Percentiles rank a stretch among this genome's conserved stretches.
phyloP scores from a whole-genome alignment of 2,329 filamentous ascomycete species.

The Pseudocercospora vitis region DNA sequence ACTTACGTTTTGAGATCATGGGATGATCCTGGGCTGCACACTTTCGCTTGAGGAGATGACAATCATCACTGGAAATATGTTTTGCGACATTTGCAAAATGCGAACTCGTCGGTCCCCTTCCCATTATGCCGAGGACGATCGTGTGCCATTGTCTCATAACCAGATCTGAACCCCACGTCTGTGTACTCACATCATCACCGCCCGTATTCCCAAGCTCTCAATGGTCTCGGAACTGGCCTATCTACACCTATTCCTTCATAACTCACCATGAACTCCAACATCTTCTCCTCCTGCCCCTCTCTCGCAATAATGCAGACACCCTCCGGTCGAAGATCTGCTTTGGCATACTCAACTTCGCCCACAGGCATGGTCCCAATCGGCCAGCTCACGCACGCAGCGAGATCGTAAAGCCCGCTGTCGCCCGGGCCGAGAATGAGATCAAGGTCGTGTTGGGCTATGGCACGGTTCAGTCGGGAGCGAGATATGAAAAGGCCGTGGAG shows the following conservation, averaged over 20 bases:
- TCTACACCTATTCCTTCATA: too few relatives aligned
- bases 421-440: neutral
- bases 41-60: too few relatives aligned
- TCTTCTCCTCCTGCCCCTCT: neutral
- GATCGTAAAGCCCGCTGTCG: neutral
- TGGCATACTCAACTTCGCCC: conserved; percentile 1
- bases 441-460: neutral
- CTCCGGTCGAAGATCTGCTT: neutral
- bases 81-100: too few relatives aligned
- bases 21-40: too few relatives aligned
- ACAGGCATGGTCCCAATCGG: neutral
- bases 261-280: neutral
- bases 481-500: neutral
- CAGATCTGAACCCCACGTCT: too few relatives aligned
- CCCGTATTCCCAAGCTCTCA: too few relatives aligned
- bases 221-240: too few relatives aligned
- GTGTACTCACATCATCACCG: too few relatives aligned
- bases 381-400: neutral
- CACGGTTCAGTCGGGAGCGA: neutral
- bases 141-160: too few relatives aligned
- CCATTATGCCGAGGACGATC: too few relatives aligned
- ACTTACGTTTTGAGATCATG: neutral
- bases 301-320: neutral
- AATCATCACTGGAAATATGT: too few relatives aligned
- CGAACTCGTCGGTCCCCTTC: too few relatives aligned